Base-by-base conservation (phyloP, 1,284 basidiomycete species). In the Ustilago hordei region DNA sequence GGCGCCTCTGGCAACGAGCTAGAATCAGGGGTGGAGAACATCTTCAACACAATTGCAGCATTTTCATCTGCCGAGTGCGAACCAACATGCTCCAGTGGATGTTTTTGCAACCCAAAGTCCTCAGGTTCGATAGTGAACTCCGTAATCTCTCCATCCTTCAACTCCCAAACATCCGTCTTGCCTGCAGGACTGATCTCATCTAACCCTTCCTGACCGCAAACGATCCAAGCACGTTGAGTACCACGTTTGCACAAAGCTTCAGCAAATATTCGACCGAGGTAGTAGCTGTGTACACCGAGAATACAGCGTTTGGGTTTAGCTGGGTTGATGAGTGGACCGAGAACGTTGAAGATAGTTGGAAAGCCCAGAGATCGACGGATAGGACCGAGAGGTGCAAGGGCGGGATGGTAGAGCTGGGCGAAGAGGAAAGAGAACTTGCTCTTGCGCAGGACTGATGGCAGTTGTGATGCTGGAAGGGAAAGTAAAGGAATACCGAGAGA, bases 331-430 rank as follows among this genome's bases (percentile, higher is more conserved):
- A 98, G 89, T 0, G 96, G 96, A 0, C 97, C 96, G 47, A 98
- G 90, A 67, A 97, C 89, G 88, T 99, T 99, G 90, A 98, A 98
- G 88, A 99, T 92, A 3, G 96, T 98, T 32, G 95, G 93, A 89
- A 98, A 98, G 66, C 95, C 95, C 60, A 99, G 91, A 0, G 91
- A 88, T 81, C 93, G 92, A 60, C 96, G 92, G 82, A 93, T 91
- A 0, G 95, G 95, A 0, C 93, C 93, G 78, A 99, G 89, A 73
- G 91, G 89, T 0, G 92, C 93, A 45, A 98, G 89, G 0, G 93
- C 87, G 0, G 95, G 95, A 87, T 99, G 95, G 87, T 95, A 98
- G 83, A 95, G 92, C 0, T 95, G 93, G 0, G 94, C 95, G 74
- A 96, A 92, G 86, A 99, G 92, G 89, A 98, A 98, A 12, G 91